A percentile compares a stretch with the other conserved stretches of the same genome.
phyloP scores from a whole-genome alignment of 2,329 filamentous ascomycete species.

The Colletotrichum gigasporum region DNA sequence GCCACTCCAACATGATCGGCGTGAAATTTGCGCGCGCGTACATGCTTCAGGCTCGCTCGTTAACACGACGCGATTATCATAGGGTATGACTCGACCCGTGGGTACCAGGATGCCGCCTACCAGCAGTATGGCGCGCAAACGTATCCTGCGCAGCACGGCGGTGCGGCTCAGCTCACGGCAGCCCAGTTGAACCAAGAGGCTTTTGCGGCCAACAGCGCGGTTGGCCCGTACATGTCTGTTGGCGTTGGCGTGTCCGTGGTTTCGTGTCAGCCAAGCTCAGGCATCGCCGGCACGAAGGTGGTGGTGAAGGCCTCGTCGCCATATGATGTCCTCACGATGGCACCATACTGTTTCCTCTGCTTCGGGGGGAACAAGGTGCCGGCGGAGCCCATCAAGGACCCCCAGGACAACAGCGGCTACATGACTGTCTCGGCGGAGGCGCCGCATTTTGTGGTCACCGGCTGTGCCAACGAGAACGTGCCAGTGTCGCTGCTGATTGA shows the following conservation, averaged over 20 bases:
- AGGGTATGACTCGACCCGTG: conserved; percentile 69
- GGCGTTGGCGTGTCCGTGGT: conserved; percentile 63
- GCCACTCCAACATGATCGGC: too few species aligned
- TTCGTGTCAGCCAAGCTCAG: conserved; percentile 75
- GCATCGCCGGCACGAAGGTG: conserved; percentile 75
- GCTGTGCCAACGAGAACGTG: conserved; percentile 59
- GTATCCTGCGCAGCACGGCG: conserved; percentile 54
- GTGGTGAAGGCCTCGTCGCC: conserved; percentile 78
- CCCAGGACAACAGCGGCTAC: conserved; percentile 65
- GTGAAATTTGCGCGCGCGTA: too few species aligned
- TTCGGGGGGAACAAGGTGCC: conserved; percentile 81
- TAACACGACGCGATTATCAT: conserved; percentile 15
- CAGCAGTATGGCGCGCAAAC: conserved; percentile 60
- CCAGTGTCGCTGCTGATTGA: conserved; percentile 65
- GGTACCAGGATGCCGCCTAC: conserved; percentile 67
- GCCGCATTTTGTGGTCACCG: conserved; percentile 67
- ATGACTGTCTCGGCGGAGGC: conserved; percentile 79
- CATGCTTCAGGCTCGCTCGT: not conserved
- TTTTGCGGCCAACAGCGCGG: conserved; percentile 69
- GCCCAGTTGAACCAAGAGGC: conserved; percentile 64
- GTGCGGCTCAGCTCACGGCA: conserved; percentile 54
- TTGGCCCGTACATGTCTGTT: conserved; percentile 73
- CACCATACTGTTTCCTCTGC: conserved; percentile 70
- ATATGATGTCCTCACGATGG: conserved; percentile 74
- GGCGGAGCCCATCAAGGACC: conserved; percentile 70